Base-by-base conservation (phyloP, 352 stramenopile genomes). In the Globisporangium yorkense region DNA sequence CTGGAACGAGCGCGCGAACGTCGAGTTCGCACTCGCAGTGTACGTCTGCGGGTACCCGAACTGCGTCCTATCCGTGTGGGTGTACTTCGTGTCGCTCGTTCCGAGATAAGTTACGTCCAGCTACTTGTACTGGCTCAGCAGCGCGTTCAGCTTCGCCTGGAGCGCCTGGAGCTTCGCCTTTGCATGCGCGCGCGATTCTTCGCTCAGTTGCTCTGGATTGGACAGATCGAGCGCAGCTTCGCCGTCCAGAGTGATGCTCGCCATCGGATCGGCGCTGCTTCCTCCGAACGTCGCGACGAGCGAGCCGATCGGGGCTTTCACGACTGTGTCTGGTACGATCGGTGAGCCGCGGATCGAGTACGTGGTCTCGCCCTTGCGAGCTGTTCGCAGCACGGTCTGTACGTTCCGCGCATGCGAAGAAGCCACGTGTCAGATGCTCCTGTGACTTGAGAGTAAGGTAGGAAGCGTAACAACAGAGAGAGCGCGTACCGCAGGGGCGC, bases 1-100 rank as follows among this genome's bases (percentile, higher is more conserved):
- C 70, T 79, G 87, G 60, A 95, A 85, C 60, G 78, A 87, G 44
- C 80, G 89, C 45, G 67, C 70, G 13, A 71, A 88, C 20, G 87
- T 96, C 35, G 88, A 98, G 63, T 98, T 98, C 60, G 87, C 81
- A 40, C 71, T 98, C 21, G 85, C 73, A 20, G 88, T 97, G 16
- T 87, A 89, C 49, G 87, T 92, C 1, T 84, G 91, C 58, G 71
- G 75, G 13, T 94, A 97, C 57, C 77, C 88, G 10, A 92, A 92
- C 63, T 80, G 82, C 48, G 71, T 98, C 10, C 67, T 97, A 20
- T 96, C 84, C 5, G 81, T 98, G 51, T 98, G 93, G 94, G 75
- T 97, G 18, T 98, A 97, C 75, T 74, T 97, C 15, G 80, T 86
- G 51, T 75, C 89, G 13, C 74, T 96, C 39, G 67, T 69, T 24